These are phyloP conservation scores for Tylopilus felleus DNA, from an alignment of 768 basidiomycete species.

Conservation along the genomic window DNA sequence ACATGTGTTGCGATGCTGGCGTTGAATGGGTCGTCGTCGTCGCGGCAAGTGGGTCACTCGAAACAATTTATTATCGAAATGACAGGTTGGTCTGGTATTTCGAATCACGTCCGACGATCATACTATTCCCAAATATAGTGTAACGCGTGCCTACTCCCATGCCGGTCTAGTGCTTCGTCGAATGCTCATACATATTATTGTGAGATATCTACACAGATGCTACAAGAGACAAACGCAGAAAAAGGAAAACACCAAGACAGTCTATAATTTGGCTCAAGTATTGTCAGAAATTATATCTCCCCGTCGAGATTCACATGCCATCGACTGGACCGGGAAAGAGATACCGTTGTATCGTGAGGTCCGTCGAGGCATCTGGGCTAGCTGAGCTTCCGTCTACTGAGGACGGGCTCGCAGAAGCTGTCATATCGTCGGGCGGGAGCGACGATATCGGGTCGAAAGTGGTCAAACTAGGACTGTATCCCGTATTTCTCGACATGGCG, in stretches of 20 bases:
- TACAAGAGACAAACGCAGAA: neutral
- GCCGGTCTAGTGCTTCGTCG: neutral
- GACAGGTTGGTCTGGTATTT: conserved; percentile 10
- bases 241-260: neutral
- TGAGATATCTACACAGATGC: neutral
- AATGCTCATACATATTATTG: neutral
- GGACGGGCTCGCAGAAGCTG: conserved; percentile 22
- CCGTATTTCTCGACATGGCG: conserved; percentile 12
- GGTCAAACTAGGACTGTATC: conserved; percentile 8
- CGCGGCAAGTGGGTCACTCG: conserved; percentile 7
- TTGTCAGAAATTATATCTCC: neutral
- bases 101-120: conserved; percentile 19
- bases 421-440: conserved; percentile 14
- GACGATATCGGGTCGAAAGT: conserved; percentile 18
- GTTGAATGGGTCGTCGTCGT: neutral
- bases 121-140: conserved; percentile 1
- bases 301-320: conserved; percentile 10
- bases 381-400: conserved; percentile 18
- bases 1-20: conserved; percentile 6
- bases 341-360: conserved; percentile 13
- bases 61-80: neutral
- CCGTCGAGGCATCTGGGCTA: conserved; percentile 20
- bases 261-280: conserved; percentile 2
- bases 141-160: neutral
- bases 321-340: conserved; percentile 16